Conservation (phyloP, 768 basidiomycete species). For the Sarcodon sp. region DNA sequence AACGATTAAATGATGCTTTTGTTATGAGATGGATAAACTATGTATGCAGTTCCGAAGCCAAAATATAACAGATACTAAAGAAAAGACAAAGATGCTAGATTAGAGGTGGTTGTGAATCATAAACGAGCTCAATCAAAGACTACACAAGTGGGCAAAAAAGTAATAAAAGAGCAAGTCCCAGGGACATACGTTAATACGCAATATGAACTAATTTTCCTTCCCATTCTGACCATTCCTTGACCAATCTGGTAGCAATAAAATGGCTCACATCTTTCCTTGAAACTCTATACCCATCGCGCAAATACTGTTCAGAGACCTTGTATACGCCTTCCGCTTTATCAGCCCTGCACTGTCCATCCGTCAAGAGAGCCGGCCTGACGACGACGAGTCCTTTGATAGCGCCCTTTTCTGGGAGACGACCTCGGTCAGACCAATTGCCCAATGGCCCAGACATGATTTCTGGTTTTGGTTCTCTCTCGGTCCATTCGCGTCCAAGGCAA, state of each 20-base stretch:
- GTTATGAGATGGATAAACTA: neutral
- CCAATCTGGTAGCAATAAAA: conserved; percentile 28
- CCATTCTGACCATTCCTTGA: no score
- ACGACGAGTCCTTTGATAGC: conserved; percentile 32
- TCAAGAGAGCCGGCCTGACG: conserved; percentile 45
- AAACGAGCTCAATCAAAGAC: no score
- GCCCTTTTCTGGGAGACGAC: conserved; percentile 30
- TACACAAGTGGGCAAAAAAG: no score
- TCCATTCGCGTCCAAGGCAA: conserved; percentile 39
- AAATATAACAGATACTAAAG: neutral
- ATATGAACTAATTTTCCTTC: no score
- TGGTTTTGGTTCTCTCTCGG: conserved; percentile 24
- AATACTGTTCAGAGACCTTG: conserved; percentile 21
- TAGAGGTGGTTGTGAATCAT: no score
- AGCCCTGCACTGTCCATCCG: conserved; percentile 36
- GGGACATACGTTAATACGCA: no score
- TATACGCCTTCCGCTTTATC: conserved; percentile 28
- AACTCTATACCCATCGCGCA: conserved; percentile 28
- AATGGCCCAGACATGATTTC: conserved; percentile 25
- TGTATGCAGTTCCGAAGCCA: no score
- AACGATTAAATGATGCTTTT: conserved; percentile 31
- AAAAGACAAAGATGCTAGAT: no score
- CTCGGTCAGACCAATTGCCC: conserved; percentile 24
- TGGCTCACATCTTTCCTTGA: conserved; percentile 55
- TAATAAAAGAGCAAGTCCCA: no score